Evolutionary conservation across 2,329 filamentous ascomycete genomes (phyloP).

Genomic region (Cadophora sp.): DNA sequence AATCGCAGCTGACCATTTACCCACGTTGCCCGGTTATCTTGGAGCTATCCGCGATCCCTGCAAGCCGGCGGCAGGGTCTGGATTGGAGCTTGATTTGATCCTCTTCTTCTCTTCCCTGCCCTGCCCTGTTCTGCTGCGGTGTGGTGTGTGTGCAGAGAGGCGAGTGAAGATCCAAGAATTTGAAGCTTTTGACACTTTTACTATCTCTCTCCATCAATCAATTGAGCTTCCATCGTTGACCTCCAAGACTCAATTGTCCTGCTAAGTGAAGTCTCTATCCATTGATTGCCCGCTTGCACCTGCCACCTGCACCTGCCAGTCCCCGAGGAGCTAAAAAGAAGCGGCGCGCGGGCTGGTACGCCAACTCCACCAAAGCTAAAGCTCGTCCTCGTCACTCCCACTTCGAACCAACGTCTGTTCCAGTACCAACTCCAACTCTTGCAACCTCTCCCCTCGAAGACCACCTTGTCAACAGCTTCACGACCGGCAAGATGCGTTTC

Average conservation of each 20-base stretch:
- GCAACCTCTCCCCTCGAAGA: constrained; percentile 16
- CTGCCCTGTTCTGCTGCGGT: not conserved
- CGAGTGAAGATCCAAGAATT: not conserved
- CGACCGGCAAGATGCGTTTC: constrained; percentile 76
- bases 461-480: not conserved
- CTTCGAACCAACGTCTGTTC: constrained; percentile 6
- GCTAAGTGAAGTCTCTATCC: not conserved
- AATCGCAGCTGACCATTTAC: not conserved
- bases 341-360: not conserved
- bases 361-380: constrained; percentile 1
- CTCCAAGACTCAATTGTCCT: not conserved
- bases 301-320: not conserved
- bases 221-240: not conserved
- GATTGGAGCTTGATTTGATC: constrained; percentile 8
- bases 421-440: not conserved
- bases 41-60: not conserved
- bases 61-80: not conserved
- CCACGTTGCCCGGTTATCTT: constrained; percentile 10
- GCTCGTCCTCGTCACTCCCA: too few species aligned
- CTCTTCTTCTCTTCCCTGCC: not conserved
- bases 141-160: not conserved
- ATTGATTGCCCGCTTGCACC: too few species aligned
- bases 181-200: not conserved
- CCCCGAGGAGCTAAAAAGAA: constrained; percentile 10
- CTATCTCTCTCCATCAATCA: not conserved